Base-by-base conservation (phyloP, 495 filamentous ascomycete genomes). In the Thermothielavioides terrestris region DNA sequence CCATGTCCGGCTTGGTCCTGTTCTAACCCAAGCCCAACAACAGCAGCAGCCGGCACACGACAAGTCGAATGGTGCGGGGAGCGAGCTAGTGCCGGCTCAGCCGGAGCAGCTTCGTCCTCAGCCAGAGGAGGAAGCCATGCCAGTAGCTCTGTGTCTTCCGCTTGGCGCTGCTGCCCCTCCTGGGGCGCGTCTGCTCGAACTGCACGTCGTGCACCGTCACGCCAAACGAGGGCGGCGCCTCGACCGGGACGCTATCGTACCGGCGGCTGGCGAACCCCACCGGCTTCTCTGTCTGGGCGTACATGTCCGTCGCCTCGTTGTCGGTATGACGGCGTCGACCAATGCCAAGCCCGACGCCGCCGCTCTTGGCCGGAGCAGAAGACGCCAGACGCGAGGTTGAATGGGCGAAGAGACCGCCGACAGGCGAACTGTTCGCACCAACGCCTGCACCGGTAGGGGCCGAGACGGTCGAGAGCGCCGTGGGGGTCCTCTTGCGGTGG, bases 41-140 rank as follows among this genome's bases (percentile, higher is more conserved):
- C n/a, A n/a, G n/a, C n/a, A n/a, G n/a, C n/a, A n/a, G n/a, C n/a
- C n/a, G n/a, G n/a, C n/a, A n/a, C n/a, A n/a, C n/a, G n/a, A n/a
- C n/a, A 11, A n/a, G 1, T 14, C 15, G 20, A 11, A 39, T 6
- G 2, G 20, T 34, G 17, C 11, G 26, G 20, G 26, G 26, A 20
- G n/a, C 34, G 7, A 7, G 46, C 46, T 60, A 64, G 46, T 49
- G 54, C 28, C 49, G 61, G 34, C 65, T 57, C 21, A 68, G 52
- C 21, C 69, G 60, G n/a, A 76, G 61, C 31, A 76, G 56, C 56
- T 72, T 74, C 6, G 75, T 78, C 37, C 75, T 62, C 9, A 80
- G 46, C 77, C 77, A 80, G 40, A 80, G 65, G 26, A 80, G 64
- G 46, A 80, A 74, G 23, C 66, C 70, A 4, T 70, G 72, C 75